A percentile compares a stretch with the other conserved stretches of the same genome.
Conservation (phyloP, 306 rosid species). For the Malus orientalis region DNA sequence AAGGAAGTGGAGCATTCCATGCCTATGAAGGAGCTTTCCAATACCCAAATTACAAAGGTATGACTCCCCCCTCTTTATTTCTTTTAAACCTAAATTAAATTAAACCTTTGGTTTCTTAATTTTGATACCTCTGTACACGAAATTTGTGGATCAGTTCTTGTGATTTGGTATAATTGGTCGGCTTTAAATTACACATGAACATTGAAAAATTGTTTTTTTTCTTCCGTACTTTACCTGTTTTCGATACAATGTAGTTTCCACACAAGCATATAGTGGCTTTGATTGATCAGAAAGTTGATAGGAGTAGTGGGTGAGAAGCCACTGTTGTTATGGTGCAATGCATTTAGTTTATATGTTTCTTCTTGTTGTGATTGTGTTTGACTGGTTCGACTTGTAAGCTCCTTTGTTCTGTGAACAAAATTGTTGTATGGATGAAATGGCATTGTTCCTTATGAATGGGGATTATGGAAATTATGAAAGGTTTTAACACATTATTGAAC, state of each 20-base stretch:
- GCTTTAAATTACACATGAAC: background rate
- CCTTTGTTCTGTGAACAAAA: background rate
- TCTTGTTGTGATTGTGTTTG: background rate
- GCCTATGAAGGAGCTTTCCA: constrained; percentile 25
- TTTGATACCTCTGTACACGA: background rate
- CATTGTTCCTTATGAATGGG: background rate
- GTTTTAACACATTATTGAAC: constrained; percentile 28
- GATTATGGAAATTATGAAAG: background rate
- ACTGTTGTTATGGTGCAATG: background rate
- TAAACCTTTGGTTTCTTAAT: background rate
- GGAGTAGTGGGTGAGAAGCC: background rate
- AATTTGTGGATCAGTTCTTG: background rate
- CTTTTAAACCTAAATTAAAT: background rate
- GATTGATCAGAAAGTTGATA: background rate
- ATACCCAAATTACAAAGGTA: constrained; percentile 40
- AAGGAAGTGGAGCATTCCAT: constrained; percentile 29
- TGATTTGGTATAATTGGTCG: background rate
- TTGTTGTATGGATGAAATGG: background rate
- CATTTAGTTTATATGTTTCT: background rate
- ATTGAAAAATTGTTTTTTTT: background rate
- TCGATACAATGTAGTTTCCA: background rate
- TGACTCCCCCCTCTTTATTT: background rate
- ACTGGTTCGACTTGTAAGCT: background rate
- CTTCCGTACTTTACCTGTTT: background rate
- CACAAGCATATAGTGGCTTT: background rate